Evolutionary conservation across 176 grass and related monocot genomes (phyloP).

Genomic region (Oryza meridionalis): DNA sequence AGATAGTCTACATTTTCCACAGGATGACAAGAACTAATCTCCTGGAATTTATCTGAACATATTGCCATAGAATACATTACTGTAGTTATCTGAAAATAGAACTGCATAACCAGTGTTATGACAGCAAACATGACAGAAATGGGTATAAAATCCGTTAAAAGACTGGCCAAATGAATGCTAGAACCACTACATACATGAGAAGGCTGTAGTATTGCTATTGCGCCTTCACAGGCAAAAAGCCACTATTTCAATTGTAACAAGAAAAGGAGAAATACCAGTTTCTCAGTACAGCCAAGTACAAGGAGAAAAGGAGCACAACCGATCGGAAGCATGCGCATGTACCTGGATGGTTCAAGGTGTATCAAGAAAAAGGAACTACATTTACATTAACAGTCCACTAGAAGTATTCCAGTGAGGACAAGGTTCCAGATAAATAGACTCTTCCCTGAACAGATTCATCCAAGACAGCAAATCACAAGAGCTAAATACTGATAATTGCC

Average conservation of each 20-base stretch:
- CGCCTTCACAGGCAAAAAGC: slow-evolving; percentile 11
- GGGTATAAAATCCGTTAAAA: not conserved
- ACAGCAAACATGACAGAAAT: not conserved
- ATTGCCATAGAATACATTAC: not conserved
- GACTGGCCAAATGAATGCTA: not conserved
- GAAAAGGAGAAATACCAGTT: not conserved
- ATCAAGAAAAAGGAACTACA: slow-evolving; percentile 20
- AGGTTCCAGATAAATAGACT: not conserved
- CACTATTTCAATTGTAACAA: not conserved
- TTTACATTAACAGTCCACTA: slow-evolving; percentile 40
- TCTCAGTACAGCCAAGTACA: slow-evolving; percentile 22
- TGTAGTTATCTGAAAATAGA: not conserved
- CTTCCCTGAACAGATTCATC: not conserved
- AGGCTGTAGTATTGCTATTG: not conserved
- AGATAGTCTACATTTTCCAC: not conserved
- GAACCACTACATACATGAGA: not conserved
- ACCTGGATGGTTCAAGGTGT: slow-evolving; percentile 9
- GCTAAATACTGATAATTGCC: slow-evolving; percentile 18
- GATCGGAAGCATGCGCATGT: not conserved
- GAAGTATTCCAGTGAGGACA: not conserved
- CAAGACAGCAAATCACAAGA: not conserved
- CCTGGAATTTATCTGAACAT: not conserved
- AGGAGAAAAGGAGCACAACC: slow-evolving; percentile 12
- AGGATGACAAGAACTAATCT: not conserved
- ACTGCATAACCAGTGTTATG: not conserved